These are phyloP conservation scores for Nidula microcarpa DNA, from an alignment of 768 basidiomycete genomes.

Conservation along the genomic window DNA sequence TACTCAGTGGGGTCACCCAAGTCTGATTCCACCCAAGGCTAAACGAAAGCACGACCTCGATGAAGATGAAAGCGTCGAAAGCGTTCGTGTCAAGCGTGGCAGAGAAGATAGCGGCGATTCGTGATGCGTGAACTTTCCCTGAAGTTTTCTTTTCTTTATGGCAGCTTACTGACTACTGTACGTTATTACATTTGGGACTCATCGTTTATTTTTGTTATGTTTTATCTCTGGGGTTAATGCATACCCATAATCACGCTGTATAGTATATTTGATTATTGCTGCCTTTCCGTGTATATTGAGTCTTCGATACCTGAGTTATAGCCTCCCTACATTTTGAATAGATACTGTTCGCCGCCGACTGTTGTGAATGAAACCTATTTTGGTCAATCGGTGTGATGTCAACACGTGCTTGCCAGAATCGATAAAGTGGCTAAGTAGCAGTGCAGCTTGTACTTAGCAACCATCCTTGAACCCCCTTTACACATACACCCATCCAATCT, in stretches of 20 bases:
- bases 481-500: conserved; percentile 10
- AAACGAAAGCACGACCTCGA: conserved; percentile 34
- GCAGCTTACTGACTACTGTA: neutral
- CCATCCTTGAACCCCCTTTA: conserved; percentile 9
- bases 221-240: neutral
- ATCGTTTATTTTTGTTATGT: neutral
- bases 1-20: conserved; percentile 26
- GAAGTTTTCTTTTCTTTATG: neutral
- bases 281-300: too few species aligned
- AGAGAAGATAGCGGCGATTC: conserved; percentile 9
- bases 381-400: too few species aligned
- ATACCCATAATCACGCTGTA: neutral
- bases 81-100: conserved; percentile 18
- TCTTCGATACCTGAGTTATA: neutral
- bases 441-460: conserved; percentile 6
- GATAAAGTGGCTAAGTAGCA: too few species aligned
- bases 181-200: neutral
- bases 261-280: neutral
- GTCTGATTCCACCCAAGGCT: conserved; percentile 16
- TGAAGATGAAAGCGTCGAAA: conserved; percentile 18
- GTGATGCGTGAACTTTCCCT: conserved; percentile 1
- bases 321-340: too few species aligned
- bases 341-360: too few species aligned
- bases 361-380: too few species aligned
- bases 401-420: conserved; percentile 13